Conservation (phyloP, 257 asterid genomes). For the Nicotiana paniculata region DNA sequence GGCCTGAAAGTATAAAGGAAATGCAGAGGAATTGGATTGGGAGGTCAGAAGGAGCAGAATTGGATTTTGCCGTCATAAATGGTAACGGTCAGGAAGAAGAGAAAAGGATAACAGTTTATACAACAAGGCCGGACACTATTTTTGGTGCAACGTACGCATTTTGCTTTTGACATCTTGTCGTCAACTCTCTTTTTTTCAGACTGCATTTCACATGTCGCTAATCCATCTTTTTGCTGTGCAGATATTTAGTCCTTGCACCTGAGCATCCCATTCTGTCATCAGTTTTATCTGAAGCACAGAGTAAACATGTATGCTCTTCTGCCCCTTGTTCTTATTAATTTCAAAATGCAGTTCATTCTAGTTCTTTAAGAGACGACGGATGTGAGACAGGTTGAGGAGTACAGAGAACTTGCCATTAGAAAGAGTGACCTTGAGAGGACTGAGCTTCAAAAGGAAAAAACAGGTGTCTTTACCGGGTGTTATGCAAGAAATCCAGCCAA, state of each 20-base stretch:
- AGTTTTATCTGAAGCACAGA: constrained; percentile 60
- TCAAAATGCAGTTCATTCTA: constrained; percentile 1
- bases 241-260: constrained; percentile 92
- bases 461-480: constrained; percentile 87
- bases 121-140: constrained; percentile 94
- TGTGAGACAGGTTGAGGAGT: constrained; percentile 70
- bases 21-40: constrained; percentile 99
- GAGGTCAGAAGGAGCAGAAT: constrained; percentile 90
- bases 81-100: constrained; percentile 41
- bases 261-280: constrained; percentile 67
- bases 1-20: constrained; percentile 99
- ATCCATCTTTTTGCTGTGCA: constrained; percentile 26
- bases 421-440: constrained; percentile 99
- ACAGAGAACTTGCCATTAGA: constrained; percentile 74
- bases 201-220: background rate
- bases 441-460: constrained; percentile 92
- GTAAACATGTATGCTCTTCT: constrained; percentile 47
- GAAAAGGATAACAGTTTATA: constrained; percentile 60
- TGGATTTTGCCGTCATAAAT: constrained; percentile 55
- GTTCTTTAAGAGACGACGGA: constrained; percentile 12
- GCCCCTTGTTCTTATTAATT: constrained; percentile 1
- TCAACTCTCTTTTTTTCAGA: background rate
- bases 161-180: constrained; percentile 4
- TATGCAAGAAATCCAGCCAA: constrained; percentile 91
- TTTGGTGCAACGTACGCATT: constrained; percentile 92